Base-by-base conservation (phyloP, 2,329 filamentous ascomycete genomes). In the Hymenoscyphus occultus region DNA sequence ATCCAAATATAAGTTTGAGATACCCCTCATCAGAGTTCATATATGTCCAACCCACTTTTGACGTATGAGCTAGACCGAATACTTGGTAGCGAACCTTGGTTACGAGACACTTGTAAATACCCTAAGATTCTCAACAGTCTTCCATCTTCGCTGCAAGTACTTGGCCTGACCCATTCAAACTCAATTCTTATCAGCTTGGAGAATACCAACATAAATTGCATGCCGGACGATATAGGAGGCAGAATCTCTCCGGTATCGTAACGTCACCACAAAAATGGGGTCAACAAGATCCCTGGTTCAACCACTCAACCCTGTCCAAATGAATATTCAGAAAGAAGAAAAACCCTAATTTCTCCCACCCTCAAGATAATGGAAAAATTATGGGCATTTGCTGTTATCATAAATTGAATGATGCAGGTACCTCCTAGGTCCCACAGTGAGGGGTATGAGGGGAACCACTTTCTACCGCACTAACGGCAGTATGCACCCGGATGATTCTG, bases 101-200 rank as follows among this genome's bases (percentile, higher is more conserved):
- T 7, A 35, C 35, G 3, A 35, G 35, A 35, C 5, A 35, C 35
- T 35, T 35, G 35, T 10, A 35, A 35, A 35, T 35, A 4, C 5
- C 35, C 35, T 35, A 35, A 35, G 35, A 35, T 7, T 7, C 35
- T 10, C 2, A 7, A 10, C 35, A 2, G 9, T 1, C 9, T 35
- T 35, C 35, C 35, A 35, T 35, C 35, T 35, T 35, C 5, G 35
- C 9, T 35, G 35, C 35, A 35, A 35, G 35, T 35, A 35, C 1
- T 10, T 35, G 3, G 35, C 35, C 35, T 35, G 9, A 35, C 9
- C 9, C 35, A 35, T 35, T 35, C 35, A 48, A 54, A 54, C n/a
- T 54, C 45, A 54, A 22, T 54, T 54, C 48, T 54, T 54, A 54
- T 54, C 48, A 54, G 22, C 19, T 10, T 54, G 48, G 19, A 54